A percentile compares a stretch with the other conserved stretches of the same genome.
Evolutionary conservation across 768 basidiomycete genomes (phyloP).

Genomic region (Rhizopogon vinicolor): DNA sequence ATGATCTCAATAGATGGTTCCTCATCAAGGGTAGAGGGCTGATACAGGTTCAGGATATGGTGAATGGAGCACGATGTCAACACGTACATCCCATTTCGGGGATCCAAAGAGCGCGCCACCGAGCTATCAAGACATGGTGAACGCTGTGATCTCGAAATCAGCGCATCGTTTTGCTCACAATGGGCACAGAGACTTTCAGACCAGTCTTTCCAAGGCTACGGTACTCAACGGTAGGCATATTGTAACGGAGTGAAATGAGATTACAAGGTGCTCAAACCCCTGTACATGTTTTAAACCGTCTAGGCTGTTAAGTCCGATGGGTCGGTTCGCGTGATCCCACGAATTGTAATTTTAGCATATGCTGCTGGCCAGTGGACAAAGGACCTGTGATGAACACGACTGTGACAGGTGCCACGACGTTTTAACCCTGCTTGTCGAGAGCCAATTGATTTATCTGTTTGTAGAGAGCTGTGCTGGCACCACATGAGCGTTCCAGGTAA

Average conservation of each 20-base stretch:
- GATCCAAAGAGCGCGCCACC: conserved; percentile 22
- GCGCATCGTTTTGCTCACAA: conserved; percentile 12
- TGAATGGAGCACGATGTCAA: not conserved
- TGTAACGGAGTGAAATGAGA: not conserved
- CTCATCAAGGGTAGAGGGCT: conserved; percentile 24
- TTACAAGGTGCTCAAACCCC: not conserved
- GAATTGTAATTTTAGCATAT: not conserved
- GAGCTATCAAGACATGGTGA: conserved; percentile 13
- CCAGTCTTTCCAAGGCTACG: conserved; percentile 27
- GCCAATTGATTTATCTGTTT: too few species aligned
- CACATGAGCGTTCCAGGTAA: too few species aligned
- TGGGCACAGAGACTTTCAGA: conserved; percentile 29
- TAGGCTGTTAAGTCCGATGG: too few species aligned
- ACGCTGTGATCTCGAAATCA: not conserved
- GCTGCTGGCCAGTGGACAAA: not conserved
- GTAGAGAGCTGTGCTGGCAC: too few species aligned
- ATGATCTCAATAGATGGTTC: conserved; percentile 28
- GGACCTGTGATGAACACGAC: too few species aligned
- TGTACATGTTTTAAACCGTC: not conserved
- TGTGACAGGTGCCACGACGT: too few species aligned
- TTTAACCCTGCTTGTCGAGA: too few species aligned
- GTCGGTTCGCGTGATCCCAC: too few species aligned
- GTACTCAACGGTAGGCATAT: conserved; percentile 20
- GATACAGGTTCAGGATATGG: not conserved
- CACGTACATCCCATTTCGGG: conserved; percentile 21